Base-by-base conservation (phyloP, 2,329 filamentous ascomycete species). In the Fusarium chuoi region DNA sequence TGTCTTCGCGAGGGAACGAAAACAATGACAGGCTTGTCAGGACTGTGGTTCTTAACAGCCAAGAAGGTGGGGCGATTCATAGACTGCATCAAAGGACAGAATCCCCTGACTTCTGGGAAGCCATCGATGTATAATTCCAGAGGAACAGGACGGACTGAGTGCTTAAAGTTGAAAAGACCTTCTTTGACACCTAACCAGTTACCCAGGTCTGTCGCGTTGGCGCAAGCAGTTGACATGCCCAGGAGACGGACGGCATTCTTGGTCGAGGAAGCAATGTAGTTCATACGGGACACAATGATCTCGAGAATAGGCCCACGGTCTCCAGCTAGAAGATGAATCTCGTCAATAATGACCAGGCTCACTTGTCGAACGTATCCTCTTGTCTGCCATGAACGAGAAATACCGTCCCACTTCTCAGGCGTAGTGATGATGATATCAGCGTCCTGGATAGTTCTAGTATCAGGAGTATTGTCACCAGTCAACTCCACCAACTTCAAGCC, bases 391-490 rank as follows among this genome's bases (percentile, higher is more conserved):
- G 94, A 97, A 89, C 96, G 93, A 77, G 94, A 98, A 76, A 99
- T 98, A 89, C 97, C 97, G 81, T 99, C 97, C 96, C 96, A 99
- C 82, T 99, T 99, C 84, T 99, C 96, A n/a, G 96, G 97, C 0
- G 97, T 99, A 0, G 96, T 99, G 78, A 99, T 95, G 78, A 99
- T 99, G 71, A 99, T 94, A 81, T 99, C 96, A 7, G 96, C 96
- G 80, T 98, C 93, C 76, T 95, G 91, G 77, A 99, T 99, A 0
- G 96, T 98, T 57, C 94, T 89, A 2, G 96, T 99, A 80, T 99
- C 96, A 1, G 97, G 97, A 0, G 97, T 99, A 79, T 98, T 99
- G 84, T 99, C 96, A 86, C 87, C 95, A 18, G 97, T 99, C 85
- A 99, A 86, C 83, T 99, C 96, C 22, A 99, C 96, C 26, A 99